Percentiles rank a stretch among this genome's conserved stretches.
Evolutionary conservation across 371 early-diverging fungal genomes (phyloP).

Genomic region (Mucor velutinosus): DNA sequence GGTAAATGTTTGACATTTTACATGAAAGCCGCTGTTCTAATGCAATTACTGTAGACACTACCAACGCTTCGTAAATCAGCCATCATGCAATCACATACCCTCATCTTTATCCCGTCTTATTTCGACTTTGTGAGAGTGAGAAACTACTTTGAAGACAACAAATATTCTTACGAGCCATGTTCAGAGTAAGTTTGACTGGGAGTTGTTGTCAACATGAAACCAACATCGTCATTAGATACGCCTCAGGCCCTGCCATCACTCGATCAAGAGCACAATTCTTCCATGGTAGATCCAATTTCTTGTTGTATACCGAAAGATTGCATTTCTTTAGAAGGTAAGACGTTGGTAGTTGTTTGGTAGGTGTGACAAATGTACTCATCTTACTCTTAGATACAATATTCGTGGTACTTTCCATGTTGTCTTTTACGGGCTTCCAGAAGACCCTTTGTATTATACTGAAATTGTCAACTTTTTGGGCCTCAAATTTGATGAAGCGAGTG

Average conservation of each 20-base stretch:
- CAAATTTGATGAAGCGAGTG: conserved; percentile 51
- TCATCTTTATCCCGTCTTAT: conserved; percentile 94
- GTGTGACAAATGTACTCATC: not conserved
- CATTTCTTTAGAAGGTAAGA: conserved; percentile 87
- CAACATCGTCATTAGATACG: conserved; percentile 48
- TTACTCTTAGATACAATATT: conserved; percentile 65
- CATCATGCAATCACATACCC: conserved; percentile 69
- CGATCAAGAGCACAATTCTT: conserved; percentile 80
- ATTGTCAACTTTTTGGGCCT: conserved; percentile 70
- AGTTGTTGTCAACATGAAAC: not conserved
- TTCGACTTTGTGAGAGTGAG: conserved; percentile 95
- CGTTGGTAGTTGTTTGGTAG: not conserved
- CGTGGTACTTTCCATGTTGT: conserved; percentile 85
- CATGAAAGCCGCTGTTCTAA: not conserved
- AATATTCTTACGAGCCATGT: conserved; percentile 72
- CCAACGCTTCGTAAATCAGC: conserved; percentile 64
- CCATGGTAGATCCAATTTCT: conserved; percentile 73
- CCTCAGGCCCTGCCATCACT: conserved; percentile 68
- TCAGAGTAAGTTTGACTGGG: conserved; percentile 65
- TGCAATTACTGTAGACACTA: conserved; percentile 36
- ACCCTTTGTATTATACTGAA: conserved; percentile 89
- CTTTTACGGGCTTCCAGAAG: conserved; percentile 90
- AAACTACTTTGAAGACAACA: conserved; percentile 81
- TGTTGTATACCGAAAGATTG: conserved; percentile 91
- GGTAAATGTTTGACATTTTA: conserved; percentile 30